Evolutionary conservation across 768 basidiomycete species (phyloP).

Genomic region (Amanita exitialis): DNA sequence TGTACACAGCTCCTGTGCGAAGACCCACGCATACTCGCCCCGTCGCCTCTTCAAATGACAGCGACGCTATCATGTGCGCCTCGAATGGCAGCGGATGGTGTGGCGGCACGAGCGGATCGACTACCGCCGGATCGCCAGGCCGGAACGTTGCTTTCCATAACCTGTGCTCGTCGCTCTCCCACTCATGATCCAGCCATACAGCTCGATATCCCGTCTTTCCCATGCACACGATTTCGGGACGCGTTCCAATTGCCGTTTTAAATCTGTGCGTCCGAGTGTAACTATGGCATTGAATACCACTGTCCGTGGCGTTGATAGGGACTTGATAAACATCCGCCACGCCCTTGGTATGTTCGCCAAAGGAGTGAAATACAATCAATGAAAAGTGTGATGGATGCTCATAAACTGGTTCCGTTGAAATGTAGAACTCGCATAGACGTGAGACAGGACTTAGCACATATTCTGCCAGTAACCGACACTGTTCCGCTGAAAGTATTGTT

Average conservation of each 20-base stretch:
- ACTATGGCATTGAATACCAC: constrained; percentile 2
- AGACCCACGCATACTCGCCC: constrained; percentile 42
- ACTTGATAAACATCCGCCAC: constrained; percentile 11
- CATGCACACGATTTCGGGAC: constrained; percentile 23
- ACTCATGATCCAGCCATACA: constrained; percentile 43
- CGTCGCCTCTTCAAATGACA: constrained; percentile 47
- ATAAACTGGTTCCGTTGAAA: constrained; percentile 13
- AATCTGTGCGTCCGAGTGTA: constrained; percentile 13
- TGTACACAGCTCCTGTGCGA: constrained; percentile 42
- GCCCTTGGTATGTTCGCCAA: constrained; percentile 8
- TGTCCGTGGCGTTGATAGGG: constrained; percentile 10
- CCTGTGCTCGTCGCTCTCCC: constrained; percentile 36
- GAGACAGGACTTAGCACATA: constrained; percentile 12
- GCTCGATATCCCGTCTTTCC: constrained; percentile 35
- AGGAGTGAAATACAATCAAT: constrained; percentile 7
- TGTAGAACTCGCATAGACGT: constrained; percentile 10
- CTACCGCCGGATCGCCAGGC: constrained; percentile 12
- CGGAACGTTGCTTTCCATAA: constrained; percentile 43
- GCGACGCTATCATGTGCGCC: constrained; percentile 29
- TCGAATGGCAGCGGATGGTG: constrained; percentile 43
- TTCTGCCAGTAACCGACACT: constrained; percentile 14
- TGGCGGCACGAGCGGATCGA: constrained; percentile 31
- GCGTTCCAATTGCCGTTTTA: constrained; percentile 14
- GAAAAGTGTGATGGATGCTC: neutral
- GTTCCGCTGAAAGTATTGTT: neutral